phyloP scores from a whole-genome alignment of 139 green algal genomes.

The Chlorella sp. region DNA sequence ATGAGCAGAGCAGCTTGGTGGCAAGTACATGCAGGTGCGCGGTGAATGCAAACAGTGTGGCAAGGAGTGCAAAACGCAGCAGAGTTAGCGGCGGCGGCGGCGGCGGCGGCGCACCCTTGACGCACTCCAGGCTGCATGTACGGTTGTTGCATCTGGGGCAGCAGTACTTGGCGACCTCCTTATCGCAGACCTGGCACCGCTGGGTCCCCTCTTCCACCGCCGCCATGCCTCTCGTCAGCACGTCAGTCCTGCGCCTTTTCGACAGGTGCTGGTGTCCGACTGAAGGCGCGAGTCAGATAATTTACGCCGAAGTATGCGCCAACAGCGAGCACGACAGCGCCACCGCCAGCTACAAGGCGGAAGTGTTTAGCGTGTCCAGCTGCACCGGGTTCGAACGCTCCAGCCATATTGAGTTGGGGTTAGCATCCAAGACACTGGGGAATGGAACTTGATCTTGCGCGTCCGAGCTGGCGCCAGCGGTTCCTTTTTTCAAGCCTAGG shows the following conservation, averaged over 20 bases:
- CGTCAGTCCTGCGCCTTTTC: neutral
- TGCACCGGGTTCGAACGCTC: neutral
- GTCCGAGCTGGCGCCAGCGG: too few relatives aligned
- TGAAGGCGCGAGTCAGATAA: neutral
- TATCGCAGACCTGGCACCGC: slow-evolving; percentile 33
- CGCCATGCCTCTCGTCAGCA: slow-evolving; percentile 8
- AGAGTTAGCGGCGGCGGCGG: neutral
- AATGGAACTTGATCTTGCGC: too few relatives aligned
- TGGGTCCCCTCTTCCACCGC: neutral
- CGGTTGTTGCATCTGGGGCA: slow-evolving; percentile 42
- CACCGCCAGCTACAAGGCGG: neutral
- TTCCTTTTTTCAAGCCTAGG: too few relatives aligned
- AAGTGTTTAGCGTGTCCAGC: neutral
- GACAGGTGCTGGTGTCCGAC: neutral
- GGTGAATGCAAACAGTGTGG: too few relatives aligned
- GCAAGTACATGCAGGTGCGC: neutral
- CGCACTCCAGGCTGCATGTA: slow-evolving; percentile 59
- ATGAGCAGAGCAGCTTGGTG: neutral
- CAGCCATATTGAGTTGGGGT: neutral
- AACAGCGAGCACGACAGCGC: neutral
- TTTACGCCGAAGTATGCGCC: neutral
- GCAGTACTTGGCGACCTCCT: slow-evolving; percentile 35
- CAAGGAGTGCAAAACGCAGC: too few relatives aligned
- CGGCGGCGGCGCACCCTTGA: slow-evolving; percentile 41
- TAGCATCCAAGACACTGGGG: too few relatives aligned